Evolutionary conservation across 176 grass and related monocot genomes (phyloP), one percentile per base, ranked within the genome.

Genomic region (Oryza brachyantha): DNA sequence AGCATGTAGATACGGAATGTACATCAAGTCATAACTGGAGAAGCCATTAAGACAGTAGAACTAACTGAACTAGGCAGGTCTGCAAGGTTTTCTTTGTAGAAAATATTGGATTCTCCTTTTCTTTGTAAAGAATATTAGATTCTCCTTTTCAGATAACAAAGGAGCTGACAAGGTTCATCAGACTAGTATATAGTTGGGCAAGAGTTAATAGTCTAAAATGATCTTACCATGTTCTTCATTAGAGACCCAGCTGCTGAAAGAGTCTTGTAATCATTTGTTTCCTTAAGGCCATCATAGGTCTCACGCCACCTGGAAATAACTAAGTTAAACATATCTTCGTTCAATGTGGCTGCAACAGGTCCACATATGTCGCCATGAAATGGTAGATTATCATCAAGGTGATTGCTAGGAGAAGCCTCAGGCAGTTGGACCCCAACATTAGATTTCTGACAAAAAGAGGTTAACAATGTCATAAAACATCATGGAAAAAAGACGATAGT

Each of bases 271-370:
- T 97, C 91, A 1, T 90, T 92, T 78, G 87, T 81, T 52, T 92
- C 72, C 80, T 97, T 97, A 35, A 97, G 82, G 26, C 81, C 26
- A 29, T 97, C 95, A 94, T 88, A 81, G 65, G 89, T 29, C 77
- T 97, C 91, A 70, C 89, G 95, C 91, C 91, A 97, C 60, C 87
- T 94, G 32, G 65, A 84, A 72, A 92, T 84, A 26, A 97, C 95
- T 76, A 97, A 54, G 57, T 94, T 94, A 80, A 97, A 94, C 91
- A 94, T 97, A 63, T 88, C 85, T 82, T 94, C 95, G 66, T 88
- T 97, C 40, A 94, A 86, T 61, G 91, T 94, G 70, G 86, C 89
- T 61, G 95, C 91, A 61, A 97, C 89, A 84, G 95, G 89, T 76
- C 91, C 95, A 70, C 95, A 97, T 71, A 97, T 84, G 57, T 97